Evolutionary conservation across 371 early-diverging fungal species (phyloP).

Genomic region (Lichtheimia ornata): DNA sequence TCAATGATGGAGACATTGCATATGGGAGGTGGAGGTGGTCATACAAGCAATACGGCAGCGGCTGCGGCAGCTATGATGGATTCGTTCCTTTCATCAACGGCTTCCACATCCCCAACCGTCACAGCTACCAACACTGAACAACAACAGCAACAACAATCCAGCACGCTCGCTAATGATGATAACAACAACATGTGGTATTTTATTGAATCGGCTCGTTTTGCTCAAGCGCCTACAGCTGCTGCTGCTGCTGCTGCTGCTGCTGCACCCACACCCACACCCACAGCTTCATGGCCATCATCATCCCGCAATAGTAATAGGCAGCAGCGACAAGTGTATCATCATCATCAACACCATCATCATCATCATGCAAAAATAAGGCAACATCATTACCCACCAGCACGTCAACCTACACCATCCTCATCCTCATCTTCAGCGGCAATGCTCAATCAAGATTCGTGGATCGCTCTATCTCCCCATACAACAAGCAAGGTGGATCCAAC

Average conservation of each 20-base stretch:
- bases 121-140: too few species aligned
- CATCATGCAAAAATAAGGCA: background rate
- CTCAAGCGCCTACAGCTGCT: background rate
- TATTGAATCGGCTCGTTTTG: background rate
- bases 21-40: background rate
- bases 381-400: background rate
- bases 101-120: background rate
- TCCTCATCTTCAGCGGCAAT: background rate
- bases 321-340: background rate
- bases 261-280: background rate
- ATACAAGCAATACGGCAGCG: too few species aligned
- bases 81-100: background rate
- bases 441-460: slow-evolving; percentile 4
- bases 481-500: too few species aligned
- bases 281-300: background rate
- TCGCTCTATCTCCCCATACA: background rate
- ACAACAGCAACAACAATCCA: background rate
- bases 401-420: background rate
- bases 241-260: background rate
- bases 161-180: background rate
- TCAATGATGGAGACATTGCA: slow-evolving; percentile 1
- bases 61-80: background rate
- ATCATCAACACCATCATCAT: background rate
- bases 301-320: background rate
- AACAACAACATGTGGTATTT: background rate